Evolutionary conservation across 805 yeast genomes (phyloP).

Genomic region (Lipomyces sp.): DNA sequence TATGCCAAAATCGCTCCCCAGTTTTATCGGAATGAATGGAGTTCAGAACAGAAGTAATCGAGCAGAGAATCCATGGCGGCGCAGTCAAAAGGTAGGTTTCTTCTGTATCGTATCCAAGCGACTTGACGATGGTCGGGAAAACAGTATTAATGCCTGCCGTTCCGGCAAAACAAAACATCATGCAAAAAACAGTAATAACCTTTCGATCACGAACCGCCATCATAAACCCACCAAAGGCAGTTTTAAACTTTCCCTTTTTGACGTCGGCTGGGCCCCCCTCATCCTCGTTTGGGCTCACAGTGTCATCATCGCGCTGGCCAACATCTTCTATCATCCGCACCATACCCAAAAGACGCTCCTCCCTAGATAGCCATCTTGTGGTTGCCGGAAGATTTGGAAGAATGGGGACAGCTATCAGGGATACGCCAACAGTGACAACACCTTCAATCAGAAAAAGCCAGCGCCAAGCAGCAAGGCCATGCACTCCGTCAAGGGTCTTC

Average conservation of each 20-base stretch:
- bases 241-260: not conserved
- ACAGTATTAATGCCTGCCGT: slow-evolving; percentile 54
- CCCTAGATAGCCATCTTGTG: slow-evolving; percentile 48
- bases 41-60: slow-evolving; percentile 23
- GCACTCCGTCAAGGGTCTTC: slow-evolving; percentile 42
- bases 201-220: slow-evolving; percentile 31
- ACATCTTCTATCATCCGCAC: slow-evolving; percentile 43
- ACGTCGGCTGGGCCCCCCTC: slow-evolving; percentile 1
- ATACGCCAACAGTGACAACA: slow-evolving; percentile 47
- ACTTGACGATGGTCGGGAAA: slow-evolving; percentile 53
- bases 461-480: slow-evolving; percentile 51
- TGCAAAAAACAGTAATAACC: slow-evolving; percentile 23
- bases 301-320: slow-evolving; percentile 41
- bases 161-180: slow-evolving; percentile 46
- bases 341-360: slow-evolving; percentile 43
- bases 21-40: slow-evolving; percentile 24
- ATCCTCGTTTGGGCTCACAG: slow-evolving; percentile 9
- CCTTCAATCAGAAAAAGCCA: slow-evolving; percentile 60
- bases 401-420: slow-evolving; percentile 46
- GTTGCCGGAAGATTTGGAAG: slow-evolving; percentile 55
- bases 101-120: slow-evolving; percentile 50
- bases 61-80: slow-evolving; percentile 26
- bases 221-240: slow-evolving; percentile 9
- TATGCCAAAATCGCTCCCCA: slow-evolving; percentile 44
- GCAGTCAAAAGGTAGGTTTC: slow-evolving; percentile 48